Percentiles rank a stretch among this genome's conserved stretches.
These are phyloP conservation scores for Hansfordia pulvinata DNA, from an alignment of 2,329 filamentous ascomycete genomes.

Conservation along the genomic window DNA sequence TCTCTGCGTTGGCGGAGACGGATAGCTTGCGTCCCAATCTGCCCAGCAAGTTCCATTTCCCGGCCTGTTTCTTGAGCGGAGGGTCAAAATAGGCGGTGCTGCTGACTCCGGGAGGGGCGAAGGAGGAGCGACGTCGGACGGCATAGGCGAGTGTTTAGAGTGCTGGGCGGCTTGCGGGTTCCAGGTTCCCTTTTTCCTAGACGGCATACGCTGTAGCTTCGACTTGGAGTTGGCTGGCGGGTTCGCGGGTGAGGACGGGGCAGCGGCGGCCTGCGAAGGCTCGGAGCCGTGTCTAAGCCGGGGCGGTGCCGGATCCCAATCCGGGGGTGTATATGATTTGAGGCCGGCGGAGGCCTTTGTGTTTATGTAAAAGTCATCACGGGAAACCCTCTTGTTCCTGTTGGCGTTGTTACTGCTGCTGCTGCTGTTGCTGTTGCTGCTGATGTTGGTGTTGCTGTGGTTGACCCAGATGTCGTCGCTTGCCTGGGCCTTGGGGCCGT, in stretches of 20 bases:
- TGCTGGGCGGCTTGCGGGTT: conserved; percentile 6
- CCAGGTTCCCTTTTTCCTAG: no score
- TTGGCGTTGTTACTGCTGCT: conserved; percentile 11
- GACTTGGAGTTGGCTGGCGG: conserved; percentile 16
- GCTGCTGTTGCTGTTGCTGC: conserved; percentile 13
- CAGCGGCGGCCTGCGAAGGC: no score
- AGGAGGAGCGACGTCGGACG: conserved; percentile 7
- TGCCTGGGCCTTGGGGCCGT: no score
- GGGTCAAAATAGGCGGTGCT: conserved; percentile 10
- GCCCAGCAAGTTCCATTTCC: conserved; percentile 47
- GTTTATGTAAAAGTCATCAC: conserved; percentile 25
- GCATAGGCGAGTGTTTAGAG: conserved; percentile 5
- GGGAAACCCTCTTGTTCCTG: conserved; percentile 29
- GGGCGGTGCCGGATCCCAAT: no score
- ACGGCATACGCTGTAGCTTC: no score
- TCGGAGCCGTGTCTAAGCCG: no score
- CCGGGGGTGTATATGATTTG: conserved; percentile 24
- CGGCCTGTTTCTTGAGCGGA: conserved; percentile 31
- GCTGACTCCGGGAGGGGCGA: conserved; percentile 8
- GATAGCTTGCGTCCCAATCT: conserved; percentile 32
- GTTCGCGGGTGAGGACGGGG: no score
- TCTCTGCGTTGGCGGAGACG: conserved; percentile 9
- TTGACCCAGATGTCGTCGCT: conserved; percentile 27
- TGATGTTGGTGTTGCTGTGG: no score
- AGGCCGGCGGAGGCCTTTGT: conserved; percentile 17